Conservation (phyloP, 2,329 filamentous ascomycete species). For the Cordyceps farinosa region DNA sequence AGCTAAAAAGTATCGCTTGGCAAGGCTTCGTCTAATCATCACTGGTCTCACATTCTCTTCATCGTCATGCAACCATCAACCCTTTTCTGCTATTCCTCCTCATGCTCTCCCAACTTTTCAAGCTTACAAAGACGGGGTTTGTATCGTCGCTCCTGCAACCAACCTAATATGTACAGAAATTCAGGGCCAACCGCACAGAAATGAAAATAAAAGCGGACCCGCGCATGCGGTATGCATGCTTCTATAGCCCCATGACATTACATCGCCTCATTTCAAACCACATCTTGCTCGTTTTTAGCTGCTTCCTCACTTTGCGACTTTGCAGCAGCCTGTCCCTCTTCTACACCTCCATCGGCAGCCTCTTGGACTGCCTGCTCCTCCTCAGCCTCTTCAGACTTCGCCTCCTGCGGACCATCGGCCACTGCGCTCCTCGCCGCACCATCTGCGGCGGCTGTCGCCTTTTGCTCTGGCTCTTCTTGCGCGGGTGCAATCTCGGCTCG, state of each 20-base stretch:
- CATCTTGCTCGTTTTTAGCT: conserved; percentile 5
- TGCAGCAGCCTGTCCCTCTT: not conserved
- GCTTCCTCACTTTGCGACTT: not conserved
- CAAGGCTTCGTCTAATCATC: not conserved
- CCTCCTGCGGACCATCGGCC: not conserved
- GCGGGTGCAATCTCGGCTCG: conserved; percentile 26
- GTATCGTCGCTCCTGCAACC: not conserved
- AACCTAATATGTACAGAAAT: conserved; percentile 12
- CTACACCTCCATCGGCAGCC: not conserved
- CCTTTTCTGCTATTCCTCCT: conserved; percentile 2
- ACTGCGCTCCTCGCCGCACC: not conserved
- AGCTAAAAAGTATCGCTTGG: not conserved
- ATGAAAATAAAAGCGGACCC: not conserved
- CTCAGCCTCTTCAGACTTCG: not conserved
- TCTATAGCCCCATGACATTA: not conserved
- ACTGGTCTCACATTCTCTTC: not conserved
- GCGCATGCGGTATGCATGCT: not conserved
- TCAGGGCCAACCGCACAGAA: not conserved
- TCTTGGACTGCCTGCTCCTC: not conserved
- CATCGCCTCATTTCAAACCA: conserved; percentile 14
- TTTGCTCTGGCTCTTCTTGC: conserved; percentile 11
- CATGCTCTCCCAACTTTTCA: not conserved
- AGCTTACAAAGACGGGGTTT: not conserved
- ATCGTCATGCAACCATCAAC: not conserved
- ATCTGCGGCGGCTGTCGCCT: not conserved